phyloP scores from a whole-genome alignment of 306 rosid genomes.

The Acacia melanoxylon region DNA sequence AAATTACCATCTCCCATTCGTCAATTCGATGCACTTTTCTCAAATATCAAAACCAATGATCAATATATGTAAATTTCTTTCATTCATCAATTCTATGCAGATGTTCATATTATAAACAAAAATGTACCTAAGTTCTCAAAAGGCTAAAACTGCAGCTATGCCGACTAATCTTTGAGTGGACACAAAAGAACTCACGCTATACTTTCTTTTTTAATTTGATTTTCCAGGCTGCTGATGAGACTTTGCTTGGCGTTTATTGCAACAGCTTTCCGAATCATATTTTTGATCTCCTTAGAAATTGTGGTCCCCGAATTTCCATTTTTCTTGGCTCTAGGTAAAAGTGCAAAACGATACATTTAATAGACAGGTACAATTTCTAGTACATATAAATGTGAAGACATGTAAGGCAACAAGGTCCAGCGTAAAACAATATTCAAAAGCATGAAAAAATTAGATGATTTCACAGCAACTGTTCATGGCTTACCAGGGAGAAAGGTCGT shows the following conservation, averaged over 20 bases:
- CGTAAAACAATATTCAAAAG: conserved; percentile 5
- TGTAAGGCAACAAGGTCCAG: conserved; percentile 5
- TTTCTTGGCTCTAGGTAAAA: conserved; percentile 47
- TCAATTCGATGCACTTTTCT: conserved; percentile 77
- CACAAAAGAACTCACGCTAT: conserved; percentile 52
- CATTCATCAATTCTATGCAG: no score
- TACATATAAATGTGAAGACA: background rate
- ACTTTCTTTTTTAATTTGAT: conserved; percentile 55
- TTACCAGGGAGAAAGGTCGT: conserved; percentile 1
- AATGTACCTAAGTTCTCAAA: no score
- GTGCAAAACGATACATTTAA: conserved; percentile 23
- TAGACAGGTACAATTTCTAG: background rate
- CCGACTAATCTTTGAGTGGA: conserved; percentile 9
- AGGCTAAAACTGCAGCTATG: conserved; percentile 24
- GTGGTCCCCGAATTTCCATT: conserved; percentile 29
- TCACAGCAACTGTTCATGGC: background rate
- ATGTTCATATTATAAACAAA: no score
- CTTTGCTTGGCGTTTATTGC: conserved; percentile 52
- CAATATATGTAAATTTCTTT: no score
- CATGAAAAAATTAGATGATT: background rate
- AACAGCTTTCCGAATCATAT: conserved; percentile 37
- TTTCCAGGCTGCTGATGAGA: conserved; percentile 44
- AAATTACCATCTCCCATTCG: conserved; percentile 96
- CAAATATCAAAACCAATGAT: no score
- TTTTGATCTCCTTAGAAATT: conserved; percentile 30